These are phyloP conservation scores for Cercospora sp. DNA, from an alignment of 2,329 filamentous ascomycete genomes.

Conservation along the genomic window DNA sequence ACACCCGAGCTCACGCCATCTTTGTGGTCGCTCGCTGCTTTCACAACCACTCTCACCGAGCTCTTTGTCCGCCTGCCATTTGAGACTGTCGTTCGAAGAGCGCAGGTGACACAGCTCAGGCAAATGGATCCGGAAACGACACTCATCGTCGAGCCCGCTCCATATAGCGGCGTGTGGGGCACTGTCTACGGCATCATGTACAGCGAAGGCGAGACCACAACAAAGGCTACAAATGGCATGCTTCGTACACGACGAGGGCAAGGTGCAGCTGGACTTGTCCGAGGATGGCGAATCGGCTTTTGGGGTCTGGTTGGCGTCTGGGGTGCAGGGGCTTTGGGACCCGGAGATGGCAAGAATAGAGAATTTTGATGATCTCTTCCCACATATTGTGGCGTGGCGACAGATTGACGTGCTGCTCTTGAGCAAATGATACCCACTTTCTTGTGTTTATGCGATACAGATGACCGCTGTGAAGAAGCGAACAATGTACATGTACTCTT, in stretches of 20 bases:
- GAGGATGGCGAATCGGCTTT: conserved; percentile 76
- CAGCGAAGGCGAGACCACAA: conserved; percentile 68
- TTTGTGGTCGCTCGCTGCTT: conserved; percentile 78
- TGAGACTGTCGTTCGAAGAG: conserved; percentile 86
- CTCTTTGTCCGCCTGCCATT: conserved; percentile 85
- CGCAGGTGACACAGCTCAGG: conserved; percentile 62
- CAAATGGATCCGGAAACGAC: conserved; percentile 49
- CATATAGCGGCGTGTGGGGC: conserved; percentile 81
- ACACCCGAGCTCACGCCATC: conserved; percentile 79
- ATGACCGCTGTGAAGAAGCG: neutral
- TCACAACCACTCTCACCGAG: conserved; percentile 75
- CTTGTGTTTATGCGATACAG: neutral
- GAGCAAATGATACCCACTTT: conserved; percentile 11
- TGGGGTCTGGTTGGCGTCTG: conserved; percentile 75
- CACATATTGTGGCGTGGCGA: neutral
- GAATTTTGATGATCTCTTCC: conserved; percentile 33
- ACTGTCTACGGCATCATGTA: conserved; percentile 86
- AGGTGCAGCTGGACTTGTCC: conserved; percentile 66
- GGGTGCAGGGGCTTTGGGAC: conserved; percentile 65
- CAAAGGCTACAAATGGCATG: conserved; percentile 39
- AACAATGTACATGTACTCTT: conserved; percentile 1
- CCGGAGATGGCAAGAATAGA: conserved; percentile 57
- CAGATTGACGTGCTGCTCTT: conserved; percentile 12
- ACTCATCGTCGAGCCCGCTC: conserved; percentile 76
- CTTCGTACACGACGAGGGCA: conserved; percentile 60